Conservation (phyloP, 2,329 filamentous ascomycete genomes). For the Colletotrichum godetiae region DNA sequence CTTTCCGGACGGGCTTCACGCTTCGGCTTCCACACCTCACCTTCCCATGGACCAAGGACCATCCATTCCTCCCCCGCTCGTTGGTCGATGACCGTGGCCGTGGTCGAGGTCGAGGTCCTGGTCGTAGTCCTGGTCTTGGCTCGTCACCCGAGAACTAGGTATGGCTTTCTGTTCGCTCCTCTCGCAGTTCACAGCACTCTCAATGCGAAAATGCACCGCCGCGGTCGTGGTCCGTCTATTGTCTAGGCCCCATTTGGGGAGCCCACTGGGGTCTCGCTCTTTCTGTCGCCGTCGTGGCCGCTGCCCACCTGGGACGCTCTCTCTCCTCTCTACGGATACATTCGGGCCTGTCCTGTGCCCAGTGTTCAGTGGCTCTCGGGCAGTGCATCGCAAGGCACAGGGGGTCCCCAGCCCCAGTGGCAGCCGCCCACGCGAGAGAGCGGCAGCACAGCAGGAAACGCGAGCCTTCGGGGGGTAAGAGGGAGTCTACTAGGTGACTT, state of each 20-base stretch:
- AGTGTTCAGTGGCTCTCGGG: conserved; percentile 18
- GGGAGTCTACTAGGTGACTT: neutral
- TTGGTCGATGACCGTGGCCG: conserved; percentile 14
- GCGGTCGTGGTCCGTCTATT: neutral
- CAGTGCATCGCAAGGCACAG: conserved; percentile 31
- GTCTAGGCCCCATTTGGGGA: neutral
- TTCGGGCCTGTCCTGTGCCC: neutral
- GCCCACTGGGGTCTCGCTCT: conserved; percentile 10
- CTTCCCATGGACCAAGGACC: neutral
- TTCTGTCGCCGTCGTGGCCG: neutral
- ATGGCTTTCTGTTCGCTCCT: neutral
- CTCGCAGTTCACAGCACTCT: neutral
- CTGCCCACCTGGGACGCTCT: neutral
- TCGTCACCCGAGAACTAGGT: neutral
- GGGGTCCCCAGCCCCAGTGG: conserved; percentile 9
- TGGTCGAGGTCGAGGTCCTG: conserved; percentile 1
- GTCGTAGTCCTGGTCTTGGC: conserved; percentile 1
- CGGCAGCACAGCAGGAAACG: conserved; percentile 16
- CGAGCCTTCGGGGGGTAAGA: neutral
- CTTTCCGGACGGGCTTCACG: conserved; percentile 25
- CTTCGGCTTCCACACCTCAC: conserved; percentile 17
- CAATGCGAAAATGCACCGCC: neutral
- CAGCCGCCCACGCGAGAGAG: conserved; percentile 2
- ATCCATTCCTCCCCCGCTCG: conserved; percentile 7
- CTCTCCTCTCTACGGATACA: neutral